Percentiles rank a stretch among this genome's conserved stretches.
phyloP scores from a whole-genome alignment of 2,329 filamentous ascomycete genomes.

The Zalaria obscura region DNA sequence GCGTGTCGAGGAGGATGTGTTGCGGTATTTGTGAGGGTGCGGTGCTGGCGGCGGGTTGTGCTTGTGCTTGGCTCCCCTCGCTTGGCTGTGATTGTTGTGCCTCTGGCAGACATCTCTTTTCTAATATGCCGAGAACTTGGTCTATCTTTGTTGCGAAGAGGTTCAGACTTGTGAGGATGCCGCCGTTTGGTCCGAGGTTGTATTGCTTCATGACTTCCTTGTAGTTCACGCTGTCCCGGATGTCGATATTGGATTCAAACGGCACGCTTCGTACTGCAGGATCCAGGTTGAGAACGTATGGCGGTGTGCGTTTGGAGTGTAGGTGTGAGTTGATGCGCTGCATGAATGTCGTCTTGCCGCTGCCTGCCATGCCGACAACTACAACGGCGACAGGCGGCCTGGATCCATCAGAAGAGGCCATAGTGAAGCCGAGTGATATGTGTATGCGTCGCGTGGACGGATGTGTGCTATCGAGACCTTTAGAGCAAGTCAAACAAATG shows the following conservation, averaged over 20 bases:
- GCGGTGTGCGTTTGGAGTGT: slow-evolving; percentile 52
- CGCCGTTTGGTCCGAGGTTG: slow-evolving; percentile 92
- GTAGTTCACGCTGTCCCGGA: slow-evolving; percentile 97
- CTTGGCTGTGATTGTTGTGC: neutral
- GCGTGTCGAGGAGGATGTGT: slow-evolving; percentile 86
- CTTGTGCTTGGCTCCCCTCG: slow-evolving; percentile 17
- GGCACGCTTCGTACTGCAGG: slow-evolving; percentile 87
- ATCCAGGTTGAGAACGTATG: slow-evolving; percentile 95
- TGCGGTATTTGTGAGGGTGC: slow-evolving; percentile 43
- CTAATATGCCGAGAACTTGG: slow-evolving; percentile 75
- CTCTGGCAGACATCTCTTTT: slow-evolving; percentile 51
- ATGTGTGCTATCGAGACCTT: too few relatives aligned
- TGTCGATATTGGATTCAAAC: slow-evolving; percentile 96
- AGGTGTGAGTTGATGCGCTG: slow-evolving; percentile 91
- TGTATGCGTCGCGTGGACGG: too few relatives aligned
- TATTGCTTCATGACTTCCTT: slow-evolving; percentile 99
- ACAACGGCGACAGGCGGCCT: slow-evolving; percentile 61
- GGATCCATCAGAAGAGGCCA: neutral
- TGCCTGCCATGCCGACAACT: slow-evolving; percentile 95
- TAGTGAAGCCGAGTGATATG: neutral
- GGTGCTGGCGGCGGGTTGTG: slow-evolving; percentile 9
- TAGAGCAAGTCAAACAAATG: too few relatives aligned
- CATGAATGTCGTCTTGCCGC: slow-evolving; percentile 99
- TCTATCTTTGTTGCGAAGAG: slow-evolving; percentile 97
- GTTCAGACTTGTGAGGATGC: slow-evolving; percentile 88